These are phyloP conservation scores for Lyophyllum semitale DNA, from an alignment of 768 basidiomycete species.

Conservation along the genomic window DNA sequence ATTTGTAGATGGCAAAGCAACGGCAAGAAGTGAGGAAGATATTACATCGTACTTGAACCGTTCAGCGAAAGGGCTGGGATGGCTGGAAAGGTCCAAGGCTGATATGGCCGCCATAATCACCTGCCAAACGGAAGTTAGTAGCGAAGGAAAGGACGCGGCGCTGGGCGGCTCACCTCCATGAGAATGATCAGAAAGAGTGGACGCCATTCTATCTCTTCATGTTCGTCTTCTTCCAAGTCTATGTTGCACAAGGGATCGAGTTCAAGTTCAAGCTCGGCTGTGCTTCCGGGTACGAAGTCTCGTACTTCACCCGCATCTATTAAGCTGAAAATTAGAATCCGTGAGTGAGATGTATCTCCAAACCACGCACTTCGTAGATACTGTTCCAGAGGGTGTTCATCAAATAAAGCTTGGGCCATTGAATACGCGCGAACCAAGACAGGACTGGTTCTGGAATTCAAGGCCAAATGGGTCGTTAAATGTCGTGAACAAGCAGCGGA, in stretches of 20 bases:
- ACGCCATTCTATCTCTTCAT: slow-evolving; percentile 34
- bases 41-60: slow-evolving; percentile 85
- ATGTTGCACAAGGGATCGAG: slow-evolving; percentile 32
- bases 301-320: slow-evolving; percentile 62
- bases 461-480: slow-evolving; percentile 13
- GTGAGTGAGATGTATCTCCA: not conserved
- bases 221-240: slow-evolving; percentile 27
- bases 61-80: slow-evolving; percentile 61
- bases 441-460: not conserved
- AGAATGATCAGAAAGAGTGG: slow-evolving; percentile 35
- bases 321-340: not conserved
- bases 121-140: slow-evolving; percentile 27
- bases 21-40: slow-evolving; percentile 73
- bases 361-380: slow-evolving; percentile 62
- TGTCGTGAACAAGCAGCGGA: slow-evolving; percentile 11
- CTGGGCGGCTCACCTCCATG: slow-evolving; percentile 39
- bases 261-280: slow-evolving; percentile 39
- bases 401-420: slow-evolving; percentile 81
- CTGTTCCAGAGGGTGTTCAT: slow-evolving; percentile 74
- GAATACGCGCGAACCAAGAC: slow-evolving; percentile 5
- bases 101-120: slow-evolving; percentile 39
- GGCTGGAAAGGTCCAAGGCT: slow-evolving; percentile 30
- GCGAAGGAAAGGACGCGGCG: not conserved
- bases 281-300: slow-evolving; percentile 59
- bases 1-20: slow-evolving; percentile 41